phyloP scores from a whole-genome alignment of 805 yeast species.

The Candida montana region DNA sequence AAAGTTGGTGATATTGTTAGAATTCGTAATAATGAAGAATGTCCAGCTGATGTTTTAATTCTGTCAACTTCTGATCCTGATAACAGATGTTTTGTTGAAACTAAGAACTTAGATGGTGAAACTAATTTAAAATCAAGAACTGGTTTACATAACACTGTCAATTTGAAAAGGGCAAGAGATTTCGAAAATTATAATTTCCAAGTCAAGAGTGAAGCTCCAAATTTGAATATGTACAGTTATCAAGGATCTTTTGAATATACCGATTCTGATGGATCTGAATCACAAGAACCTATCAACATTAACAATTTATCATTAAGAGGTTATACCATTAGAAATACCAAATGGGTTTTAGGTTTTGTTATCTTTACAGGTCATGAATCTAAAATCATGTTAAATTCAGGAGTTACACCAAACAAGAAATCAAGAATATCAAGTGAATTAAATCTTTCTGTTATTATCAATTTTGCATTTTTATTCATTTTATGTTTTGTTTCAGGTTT shows the following conservation, averaged over 20 bases:
- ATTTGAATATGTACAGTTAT: conserved; percentile 65
- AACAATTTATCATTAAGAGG: conserved; percentile 71
- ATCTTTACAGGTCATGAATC: conserved; percentile 74
- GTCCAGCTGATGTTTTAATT: conserved; percentile 70
- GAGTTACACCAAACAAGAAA: conserved; percentile 69
- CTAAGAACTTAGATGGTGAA: conserved; percentile 80
- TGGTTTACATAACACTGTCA: conserved; percentile 55
- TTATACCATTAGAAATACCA: conserved; percentile 67
- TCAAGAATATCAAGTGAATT: conserved; percentile 72
- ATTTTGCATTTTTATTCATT: conserved; percentile 56
- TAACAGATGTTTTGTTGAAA: conserved; percentile 68
- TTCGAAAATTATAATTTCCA: conserved; percentile 47
- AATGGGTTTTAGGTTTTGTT: conserved; percentile 75
- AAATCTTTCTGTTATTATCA: conserved; percentile 62
- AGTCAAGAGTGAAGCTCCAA: conserved; percentile 79
- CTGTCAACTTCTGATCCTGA: conserved; percentile 64
- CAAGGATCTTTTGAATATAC: conserved; percentile 60
- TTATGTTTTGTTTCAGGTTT: conserved; percentile 66
- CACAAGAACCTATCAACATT: conserved; percentile 58
- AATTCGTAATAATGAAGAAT: conserved; percentile 69
- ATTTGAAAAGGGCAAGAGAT: conserved; percentile 41
- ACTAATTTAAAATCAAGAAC: conserved; percentile 71
- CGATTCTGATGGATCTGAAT: conserved; percentile 29
- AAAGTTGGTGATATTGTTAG: conserved; percentile 71
- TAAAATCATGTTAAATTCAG: conserved; percentile 75